Evolutionary conservation across 495 filamentous ascomycete genomes (phyloP).

Genomic region (Bombardia bombarda): DNA sequence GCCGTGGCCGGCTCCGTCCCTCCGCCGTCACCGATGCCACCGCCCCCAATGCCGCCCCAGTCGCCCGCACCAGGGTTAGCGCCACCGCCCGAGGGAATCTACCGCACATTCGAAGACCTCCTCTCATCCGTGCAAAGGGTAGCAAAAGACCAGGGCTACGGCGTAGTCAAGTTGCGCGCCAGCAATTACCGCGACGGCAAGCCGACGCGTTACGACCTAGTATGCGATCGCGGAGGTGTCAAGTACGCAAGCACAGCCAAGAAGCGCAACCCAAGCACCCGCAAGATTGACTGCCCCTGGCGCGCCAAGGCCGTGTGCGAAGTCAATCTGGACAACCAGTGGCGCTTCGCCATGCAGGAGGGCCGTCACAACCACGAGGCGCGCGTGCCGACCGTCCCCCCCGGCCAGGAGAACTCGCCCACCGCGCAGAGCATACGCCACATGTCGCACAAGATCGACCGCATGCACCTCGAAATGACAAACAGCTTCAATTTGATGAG

Average conservation of each 20-base stretch:
- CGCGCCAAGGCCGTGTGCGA: slow-evolving; percentile 46
- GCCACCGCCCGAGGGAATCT: slow-evolving; percentile 43
- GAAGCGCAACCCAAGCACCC: slow-evolving; percentile 44
- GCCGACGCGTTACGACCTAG: slow-evolving; percentile 42
- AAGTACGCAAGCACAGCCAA: slow-evolving; percentile 47
- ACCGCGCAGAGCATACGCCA: slow-evolving; percentile 37
- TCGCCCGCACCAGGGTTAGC: slow-evolving; percentile 25
- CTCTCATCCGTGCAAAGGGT: slow-evolving; percentile 33
- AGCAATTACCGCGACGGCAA: slow-evolving; percentile 45
- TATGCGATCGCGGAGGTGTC: slow-evolving; percentile 45
- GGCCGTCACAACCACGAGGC: slow-evolving; percentile 43
- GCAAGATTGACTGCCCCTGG: slow-evolving; percentile 46
- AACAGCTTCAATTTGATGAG: slow-evolving; percentile 24
- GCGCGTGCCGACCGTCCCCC: slow-evolving; percentile 29
- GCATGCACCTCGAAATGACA: slow-evolving; percentile 34
- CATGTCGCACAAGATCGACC: slow-evolving; percentile 40
- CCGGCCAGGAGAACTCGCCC: slow-evolving; percentile 37
- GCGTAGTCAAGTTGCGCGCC: slow-evolving; percentile 42
- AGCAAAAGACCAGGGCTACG: slow-evolving; percentile 43
- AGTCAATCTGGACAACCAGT: slow-evolving; percentile 41
- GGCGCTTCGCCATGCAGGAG: slow-evolving; percentile 41
- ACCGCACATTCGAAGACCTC: slow-evolving; percentile 36
- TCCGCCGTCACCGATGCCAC: slow-evolving; percentile 17
- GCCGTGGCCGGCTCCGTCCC: slow-evolving; percentile 16
- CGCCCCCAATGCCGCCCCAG: slow-evolving; percentile 22